A percentile compares a stretch with the other conserved stretches of the same genome.
phyloP scores from a whole-genome alignment of 441 rosid species.

The Eutrema salsugineum region DNA sequence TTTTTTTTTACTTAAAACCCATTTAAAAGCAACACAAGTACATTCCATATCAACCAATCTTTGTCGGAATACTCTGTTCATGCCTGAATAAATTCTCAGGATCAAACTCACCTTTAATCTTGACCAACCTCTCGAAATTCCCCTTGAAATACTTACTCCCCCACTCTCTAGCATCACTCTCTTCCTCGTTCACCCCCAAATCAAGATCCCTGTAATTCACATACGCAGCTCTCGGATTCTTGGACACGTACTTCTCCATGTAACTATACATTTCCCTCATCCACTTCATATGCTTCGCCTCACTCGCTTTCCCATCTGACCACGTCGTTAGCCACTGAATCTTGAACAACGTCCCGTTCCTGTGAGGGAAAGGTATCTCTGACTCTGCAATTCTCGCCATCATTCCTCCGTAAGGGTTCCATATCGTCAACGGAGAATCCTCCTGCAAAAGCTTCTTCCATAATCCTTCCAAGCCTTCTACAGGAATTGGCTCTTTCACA shows the following conservation, averaged over 20 bases:
- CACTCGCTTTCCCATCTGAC: slow-evolving; percentile 30
- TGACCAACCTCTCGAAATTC: slow-evolving; percentile 31
- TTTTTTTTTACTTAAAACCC: background rate
- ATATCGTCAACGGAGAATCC: slow-evolving; percentile 31
- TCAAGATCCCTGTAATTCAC: slow-evolving; percentile 47
- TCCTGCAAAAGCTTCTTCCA: slow-evolving; percentile 32
- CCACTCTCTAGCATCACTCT: slow-evolving; percentile 36
- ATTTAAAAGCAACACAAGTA: background rate
- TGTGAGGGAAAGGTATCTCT: slow-evolving; percentile 40
- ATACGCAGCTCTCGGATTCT: slow-evolving; percentile 38
- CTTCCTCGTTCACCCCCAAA: slow-evolving; percentile 35
- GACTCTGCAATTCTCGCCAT: slow-evolving; percentile 33
- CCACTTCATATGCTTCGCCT: slow-evolving; percentile 33
- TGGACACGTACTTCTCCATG: slow-evolving; percentile 34
- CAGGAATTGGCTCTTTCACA: slow-evolving; percentile 31
- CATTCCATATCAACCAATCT: slow-evolving; percentile 11
- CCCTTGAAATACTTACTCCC: slow-evolving; percentile 30
- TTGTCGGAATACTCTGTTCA: slow-evolving; percentile 34
- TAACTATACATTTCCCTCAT: slow-evolving; percentile 32
- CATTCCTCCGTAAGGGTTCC: slow-evolving; percentile 44
- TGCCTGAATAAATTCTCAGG: slow-evolving; percentile 36
- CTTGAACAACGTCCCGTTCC: slow-evolving; percentile 32
- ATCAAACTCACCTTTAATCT: slow-evolving; percentile 30
- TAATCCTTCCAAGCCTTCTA: slow-evolving; percentile 33
- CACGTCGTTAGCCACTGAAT: slow-evolving; percentile 33